Evolutionary conservation across 805 yeast species (phyloP), one percentile per base, ranked within the genome.

Genomic region (Candida andamanensis): DNA sequence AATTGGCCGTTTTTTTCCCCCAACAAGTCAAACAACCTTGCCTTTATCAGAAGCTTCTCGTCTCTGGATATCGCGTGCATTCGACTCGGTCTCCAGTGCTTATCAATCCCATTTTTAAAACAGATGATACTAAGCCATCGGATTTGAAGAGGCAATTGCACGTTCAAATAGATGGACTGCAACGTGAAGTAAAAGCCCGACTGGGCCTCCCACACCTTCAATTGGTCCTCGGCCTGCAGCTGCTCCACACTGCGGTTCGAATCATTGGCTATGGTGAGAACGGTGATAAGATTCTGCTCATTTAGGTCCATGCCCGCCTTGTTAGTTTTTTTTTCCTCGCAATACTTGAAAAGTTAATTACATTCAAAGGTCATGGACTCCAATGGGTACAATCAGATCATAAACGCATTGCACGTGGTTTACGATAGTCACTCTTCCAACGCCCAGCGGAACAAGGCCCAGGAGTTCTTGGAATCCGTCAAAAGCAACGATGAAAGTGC

Each of bases 71-170:
- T 67, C 15, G 67, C 63, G 47, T 74, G 60, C 20, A 67, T 58
- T 13, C 85, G 66, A 0, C 85, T 67, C 1, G 80, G 64, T 37
- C 96, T 67, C 97, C 98, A 90, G 48, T 76, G 76, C 49, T 74
- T 76, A 12, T 85, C 95, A 14, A 86, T 66, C 2, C 94, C 94
- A 54, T 90, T 90, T 50, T 92, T 90, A 56, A 90, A 77, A 42
- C 82, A 83, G 25, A 90, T 90, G 2, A 86, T 69, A 0, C 95
- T 87, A 16, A 89, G 61, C 95, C 95, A 87, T 47, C 97, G 66
- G 6, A 77, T 63, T 37, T 82, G 84, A 18, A 81, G 56, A 0
- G 87, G 72, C 12, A 74, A 45, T 0, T 76, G 67, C 3, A 65
- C 50, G 40, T 84, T 80, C 33, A 76, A 60, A 52, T 85, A 89